Evolutionary conservation across 2,329 filamentous ascomycete genomes (phyloP).

Genomic region (Fusarium marasasianum): DNA sequence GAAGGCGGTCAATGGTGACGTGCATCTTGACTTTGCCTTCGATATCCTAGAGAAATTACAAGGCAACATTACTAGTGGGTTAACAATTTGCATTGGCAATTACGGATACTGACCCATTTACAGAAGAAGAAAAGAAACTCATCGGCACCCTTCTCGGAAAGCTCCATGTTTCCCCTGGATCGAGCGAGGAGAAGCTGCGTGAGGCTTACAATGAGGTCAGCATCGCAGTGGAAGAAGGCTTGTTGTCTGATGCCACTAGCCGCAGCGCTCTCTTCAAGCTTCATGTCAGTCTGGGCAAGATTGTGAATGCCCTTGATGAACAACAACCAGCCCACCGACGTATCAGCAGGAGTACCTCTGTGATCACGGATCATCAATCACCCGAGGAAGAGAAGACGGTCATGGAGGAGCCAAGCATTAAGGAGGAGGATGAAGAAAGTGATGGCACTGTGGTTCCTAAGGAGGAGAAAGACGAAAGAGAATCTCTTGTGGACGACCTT

Average conservation of each 20-base stretch:
- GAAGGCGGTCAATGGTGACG: slow-evolving; percentile 75
- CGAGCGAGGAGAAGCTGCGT: slow-evolving; percentile 66
- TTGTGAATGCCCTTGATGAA: slow-evolving; percentile 68
- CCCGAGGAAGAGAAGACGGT: slow-evolving; percentile 54
- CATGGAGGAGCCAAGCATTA: slow-evolving; percentile 56
- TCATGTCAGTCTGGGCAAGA: slow-evolving; percentile 73
- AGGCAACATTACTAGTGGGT: slow-evolving; percentile 73
- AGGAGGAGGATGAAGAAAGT: slow-evolving; percentile 58
- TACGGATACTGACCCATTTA: slow-evolving; percentile 43
- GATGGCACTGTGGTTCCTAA: slow-evolving; percentile 46
- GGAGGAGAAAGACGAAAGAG: slow-evolving; percentile 46
- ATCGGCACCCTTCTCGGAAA: slow-evolving; percentile 83
- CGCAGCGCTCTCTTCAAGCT: slow-evolving; percentile 75
- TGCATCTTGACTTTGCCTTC: slow-evolving; percentile 81
- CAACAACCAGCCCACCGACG: slow-evolving; percentile 49
- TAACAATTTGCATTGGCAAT: not conserved
- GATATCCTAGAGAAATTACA: slow-evolving; percentile 80
- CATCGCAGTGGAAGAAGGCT: slow-evolving; percentile 69
- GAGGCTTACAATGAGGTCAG: slow-evolving; percentile 67
- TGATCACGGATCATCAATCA: slow-evolving; percentile 43
- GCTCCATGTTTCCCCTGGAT: slow-evolving; percentile 77
- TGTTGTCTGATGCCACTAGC: slow-evolving; percentile 68
- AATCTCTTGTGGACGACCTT: slow-evolving; percentile 53
- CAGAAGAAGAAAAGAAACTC: slow-evolving; percentile 87
- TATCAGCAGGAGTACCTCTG: slow-evolving; percentile 57